Evolutionary conservation across 2,329 filamentous ascomycete species (phyloP), one percentile per base, ranked within the genome.

Genomic region (Pseudogymnoascus pannorum): DNA sequence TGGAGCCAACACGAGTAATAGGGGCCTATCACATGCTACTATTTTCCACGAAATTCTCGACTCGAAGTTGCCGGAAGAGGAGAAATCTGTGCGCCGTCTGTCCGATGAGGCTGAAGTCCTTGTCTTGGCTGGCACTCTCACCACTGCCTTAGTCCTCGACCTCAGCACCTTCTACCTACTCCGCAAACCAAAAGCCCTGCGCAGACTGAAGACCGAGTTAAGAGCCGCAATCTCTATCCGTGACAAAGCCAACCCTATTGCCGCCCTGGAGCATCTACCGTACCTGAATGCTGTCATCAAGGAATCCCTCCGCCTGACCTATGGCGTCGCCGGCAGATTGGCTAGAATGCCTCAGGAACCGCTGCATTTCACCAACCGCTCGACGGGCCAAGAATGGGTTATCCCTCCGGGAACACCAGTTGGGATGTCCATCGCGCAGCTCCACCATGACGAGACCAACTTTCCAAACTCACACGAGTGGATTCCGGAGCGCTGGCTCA

Each of bases 401-500:
- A 68, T 66, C 26, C 66, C 65, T 16, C 33, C 62, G 11, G 64
- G 64, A 58, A 64, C 57, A n/a, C 62, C 62, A n/a, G 24, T 65
- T 16, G 64, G 48, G 35, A 65, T 64, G 40, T 75, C 75, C 0
- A 67, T 72, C 1, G 68, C 70, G 3, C 70, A 76, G 4, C 68
- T 72, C 6, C 76, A 79, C 62, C 72, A 75, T 31, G 70, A 78
- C 63, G 70, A 75, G 62, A 66, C 62, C 6, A 63, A 74, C 16
- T 76, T 73, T 59, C 68, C 76, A 0, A 68, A 77, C 1, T 72
- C 76, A 0, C 67, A 76, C 36, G 60, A 65, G 0, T 80, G 76
- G 61, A 58, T 64, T 2, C 77, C 77, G 0, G 74, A 78, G 44
- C 72, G 77, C 2, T 79, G 74, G 72, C 64, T 78, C 3, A 2